Base-by-base conservation (phyloP, 2,329 filamentous ascomycete species). In the Diaporthe helianthi region DNA sequence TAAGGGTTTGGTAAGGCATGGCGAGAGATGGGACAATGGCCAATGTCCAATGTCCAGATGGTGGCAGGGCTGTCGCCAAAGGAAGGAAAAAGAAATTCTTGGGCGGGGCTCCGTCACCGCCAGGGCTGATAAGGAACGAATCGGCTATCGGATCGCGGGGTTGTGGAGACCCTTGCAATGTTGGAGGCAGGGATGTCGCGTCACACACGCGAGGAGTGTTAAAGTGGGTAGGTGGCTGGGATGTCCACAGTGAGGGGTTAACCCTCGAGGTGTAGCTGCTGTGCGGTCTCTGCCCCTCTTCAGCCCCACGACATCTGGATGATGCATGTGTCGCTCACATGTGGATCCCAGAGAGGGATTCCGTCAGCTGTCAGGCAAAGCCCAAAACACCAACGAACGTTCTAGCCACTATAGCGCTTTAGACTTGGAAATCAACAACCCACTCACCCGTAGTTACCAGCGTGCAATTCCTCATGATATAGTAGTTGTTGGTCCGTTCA, bases 91-190 rank as follows among this genome's bases (percentile, higher is more conserved):
- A 69, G 60, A 69, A 71, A 69, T 51, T 71, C 61, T 65, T 69
- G 41, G n/a, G 61, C 58, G 68, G 68, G 68, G 68, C 54, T 52
- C 52, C 65, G 41, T 61, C 31, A 52, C 36, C 47, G 29, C n/a
- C 54, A 53, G 58, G 38, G 31, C 58, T 61, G 69, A 70, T 70
- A 70, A 68, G 69, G 17, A 38, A 13, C n/a, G 53, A 67, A 67
- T 63, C 67, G 17, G 54, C 24, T 68, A 68, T 68, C 69, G n/a
- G 44, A 67, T 65, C 70, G 70, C 67, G 67, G 70, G 70, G 67
- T 69, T 64, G 49, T 65, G 47, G 33, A 44, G n/a, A 68, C 51
- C 67, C 67, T 41, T 52, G 26, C n/a, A 33, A 2, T n/a, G 0
- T 6, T 38, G 52, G 15, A 17, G 55, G 63, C 63, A 69, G 67